Evolutionary conservation across 441 rosid genomes (phyloP), one percentile per base, ranked within the genome.

Genomic region (Erodium chrysanthum): DNA sequence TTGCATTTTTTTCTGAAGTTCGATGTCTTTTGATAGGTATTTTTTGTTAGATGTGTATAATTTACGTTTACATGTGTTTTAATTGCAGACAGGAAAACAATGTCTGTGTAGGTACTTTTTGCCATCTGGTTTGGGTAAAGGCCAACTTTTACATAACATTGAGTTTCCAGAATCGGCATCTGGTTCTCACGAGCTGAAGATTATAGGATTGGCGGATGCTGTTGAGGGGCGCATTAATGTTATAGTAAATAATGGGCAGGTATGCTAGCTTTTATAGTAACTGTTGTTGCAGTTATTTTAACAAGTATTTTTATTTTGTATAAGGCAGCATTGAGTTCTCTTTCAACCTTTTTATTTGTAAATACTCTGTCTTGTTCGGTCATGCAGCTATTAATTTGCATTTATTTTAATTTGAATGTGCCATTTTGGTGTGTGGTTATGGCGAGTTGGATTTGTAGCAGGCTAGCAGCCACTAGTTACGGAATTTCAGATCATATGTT

Each of bases 1-100:
- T 66, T 62, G 23, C 54, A 23, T 59, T 65, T 10, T 22, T 66
- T 69, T 48, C 27, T 25, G 25, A 56, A 64, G 31, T 58, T 50
- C 18, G 48, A 60, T 42, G 56, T 59, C 31, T 10, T 70, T 68
- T 78, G 17, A 40, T 62, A 70, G 35, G 29, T n/a, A 61, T 56
- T 33, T 73, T 60, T 63, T 21, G 56, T 31, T 48, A 12, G 14
- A 64, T 29, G 31, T 48, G 68, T 23, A 62, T 63, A 64, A 61
- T 63, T 64, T 46, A 72, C 12, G 20, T 27, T 7, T 59, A 20
- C 61, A 22, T 69, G 56, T 81, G 46, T 69, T 68, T 60, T 68
- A 31, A 75, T 64, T 86, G 86, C 91, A 95, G 99, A 84, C 97
- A 69, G 99, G 99, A 70, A 85, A 86, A 75, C 95, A 85, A 75